phyloP scores from a whole-genome alignment of 2,329 filamentous ascomycete species.

The Diaporthe sp. region DNA sequence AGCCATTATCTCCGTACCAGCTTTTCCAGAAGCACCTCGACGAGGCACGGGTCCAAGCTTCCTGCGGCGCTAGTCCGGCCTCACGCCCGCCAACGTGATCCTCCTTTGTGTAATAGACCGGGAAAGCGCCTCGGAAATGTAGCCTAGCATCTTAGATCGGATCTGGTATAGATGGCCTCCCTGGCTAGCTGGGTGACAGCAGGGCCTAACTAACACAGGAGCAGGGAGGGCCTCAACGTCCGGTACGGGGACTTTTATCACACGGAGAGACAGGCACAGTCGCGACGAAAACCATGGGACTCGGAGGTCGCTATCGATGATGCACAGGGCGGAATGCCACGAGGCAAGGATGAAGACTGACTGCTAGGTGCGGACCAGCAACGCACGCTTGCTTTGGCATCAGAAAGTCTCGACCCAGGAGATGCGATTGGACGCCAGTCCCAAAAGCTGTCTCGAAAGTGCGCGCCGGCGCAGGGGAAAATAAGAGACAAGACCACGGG shows the following conservation, averaged over 20 bases:
- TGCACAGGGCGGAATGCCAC: conserved; percentile 24
- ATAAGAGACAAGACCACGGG: conserved; percentile 1
- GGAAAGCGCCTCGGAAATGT: conserved; percentile 22
- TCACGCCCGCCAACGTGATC: conserved; percentile 14
- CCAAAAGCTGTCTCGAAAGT: conserved; percentile 21
- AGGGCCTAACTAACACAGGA: background rate
- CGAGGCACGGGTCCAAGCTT: conserved; percentile 24
- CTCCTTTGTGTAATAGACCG: conserved; percentile 14
- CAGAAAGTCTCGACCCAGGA: conserved; percentile 3
- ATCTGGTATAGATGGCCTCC: conserved; percentile 24
- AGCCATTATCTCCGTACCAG: conserved; percentile 13
- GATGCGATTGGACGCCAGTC: conserved; percentile 31
- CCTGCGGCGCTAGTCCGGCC: conserved; percentile 16
- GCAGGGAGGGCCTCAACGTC: background rate
- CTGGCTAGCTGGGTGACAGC: conserved; percentile 7
- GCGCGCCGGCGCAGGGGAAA: background rate
- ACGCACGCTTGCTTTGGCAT: conserved; percentile 16
- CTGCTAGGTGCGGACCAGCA: background rate
- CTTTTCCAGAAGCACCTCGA: conserved; percentile 28
- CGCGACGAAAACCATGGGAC: conserved; percentile 1
- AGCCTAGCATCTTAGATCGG: conserved; percentile 32
- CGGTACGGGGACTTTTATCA: conserved; percentile 4
- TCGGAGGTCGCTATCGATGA: conserved; percentile 5
- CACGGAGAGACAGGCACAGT: background rate
- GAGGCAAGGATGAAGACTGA: conserved; percentile 14